Evolutionary conservation across 177 flowering plant species (phyloP).

Genomic region (Tripterygium wilfordii): DNA sequence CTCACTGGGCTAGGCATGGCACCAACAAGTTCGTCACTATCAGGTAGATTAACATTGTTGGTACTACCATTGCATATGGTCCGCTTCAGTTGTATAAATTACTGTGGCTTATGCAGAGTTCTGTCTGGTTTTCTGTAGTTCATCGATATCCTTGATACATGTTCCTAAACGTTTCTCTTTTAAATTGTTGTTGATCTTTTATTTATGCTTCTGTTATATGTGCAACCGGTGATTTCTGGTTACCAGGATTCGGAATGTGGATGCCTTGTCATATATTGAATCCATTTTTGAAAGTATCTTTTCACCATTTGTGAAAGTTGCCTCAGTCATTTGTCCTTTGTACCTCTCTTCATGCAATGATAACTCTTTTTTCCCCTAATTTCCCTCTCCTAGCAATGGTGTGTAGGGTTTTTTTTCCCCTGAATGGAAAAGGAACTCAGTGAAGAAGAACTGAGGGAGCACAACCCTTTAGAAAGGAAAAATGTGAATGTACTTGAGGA

Average conservation of each 20-base stretch:
- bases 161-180: conserved; percentile 14
- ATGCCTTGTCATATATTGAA: conserved; percentile 17
- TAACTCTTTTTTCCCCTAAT: too few relatives aligned
- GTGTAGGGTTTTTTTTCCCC: too few relatives aligned
- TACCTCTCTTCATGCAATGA: conserved; percentile 2
- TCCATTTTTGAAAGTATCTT: conserved; percentile 11
- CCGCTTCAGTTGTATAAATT: conserved; percentile 41
- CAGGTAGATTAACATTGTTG: conserved; percentile 48
- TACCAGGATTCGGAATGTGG: conserved; percentile 17
- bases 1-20: conserved; percentile 87
- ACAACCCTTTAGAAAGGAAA: too few relatives aligned
- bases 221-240: conserved; percentile 13
- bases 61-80: conserved; percentile 29
- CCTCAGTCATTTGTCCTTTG: too few relatives aligned
- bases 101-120: conserved; percentile 35
- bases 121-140: conserved; percentile 23
- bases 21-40: conserved; percentile 93
- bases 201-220: conserved; percentile 15
- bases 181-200: conserved; percentile 22
- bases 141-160: conserved; percentile 27
- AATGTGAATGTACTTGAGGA: too few relatives aligned
- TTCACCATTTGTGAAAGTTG: background rate
- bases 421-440: background rate
- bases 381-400: too few relatives aligned
- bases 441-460: too few relatives aligned